These are phyloP conservation scores for Schoenoplectus triqueter DNA, from an alignment of 202 grass and related monocot genomes.

Conservation along the genomic window DNA sequence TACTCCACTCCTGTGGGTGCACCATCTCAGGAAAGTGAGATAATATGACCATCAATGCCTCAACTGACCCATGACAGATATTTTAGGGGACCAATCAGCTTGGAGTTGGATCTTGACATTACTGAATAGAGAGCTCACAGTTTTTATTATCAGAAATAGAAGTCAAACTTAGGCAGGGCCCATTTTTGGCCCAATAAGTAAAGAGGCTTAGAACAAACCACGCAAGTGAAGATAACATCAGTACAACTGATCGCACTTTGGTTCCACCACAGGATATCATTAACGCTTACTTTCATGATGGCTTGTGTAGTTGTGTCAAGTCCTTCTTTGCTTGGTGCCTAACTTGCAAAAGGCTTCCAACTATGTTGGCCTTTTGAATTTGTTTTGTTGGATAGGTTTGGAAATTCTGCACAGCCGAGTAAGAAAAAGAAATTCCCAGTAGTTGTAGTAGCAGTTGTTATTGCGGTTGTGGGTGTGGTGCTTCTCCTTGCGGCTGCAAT, in stretches of 20 bases:
- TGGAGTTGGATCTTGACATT: not conserved
- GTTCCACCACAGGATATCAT: not conserved
- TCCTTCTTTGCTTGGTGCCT: not conserved
- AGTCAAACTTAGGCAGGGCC: not conserved
- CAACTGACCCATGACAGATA: not conserved
- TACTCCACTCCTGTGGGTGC: not conserved
- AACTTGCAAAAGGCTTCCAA: not conserved
- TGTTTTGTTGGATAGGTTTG: not conserved
- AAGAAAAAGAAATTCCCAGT: conserved; percentile 28
- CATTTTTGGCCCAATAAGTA: not conserved
- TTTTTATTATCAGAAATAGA: not conserved
- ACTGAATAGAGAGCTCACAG: not conserved
- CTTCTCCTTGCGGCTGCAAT: not conserved
- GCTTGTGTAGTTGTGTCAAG: not conserved
- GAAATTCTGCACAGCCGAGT: not conserved
- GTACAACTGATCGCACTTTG: not conserved
- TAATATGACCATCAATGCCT: no score
- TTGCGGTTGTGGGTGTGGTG: not conserved
- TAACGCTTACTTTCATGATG: not conserved
- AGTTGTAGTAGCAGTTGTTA: not conserved
- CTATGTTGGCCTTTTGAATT: not conserved
- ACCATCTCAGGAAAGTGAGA: not conserved
- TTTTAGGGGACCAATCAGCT: not conserved
- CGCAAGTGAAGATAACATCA: not conserved
- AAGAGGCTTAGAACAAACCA: not conserved